phyloP scores from a whole-genome alignment of 495 filamentous ascomycete genomes.

The Podospora conica region DNA sequence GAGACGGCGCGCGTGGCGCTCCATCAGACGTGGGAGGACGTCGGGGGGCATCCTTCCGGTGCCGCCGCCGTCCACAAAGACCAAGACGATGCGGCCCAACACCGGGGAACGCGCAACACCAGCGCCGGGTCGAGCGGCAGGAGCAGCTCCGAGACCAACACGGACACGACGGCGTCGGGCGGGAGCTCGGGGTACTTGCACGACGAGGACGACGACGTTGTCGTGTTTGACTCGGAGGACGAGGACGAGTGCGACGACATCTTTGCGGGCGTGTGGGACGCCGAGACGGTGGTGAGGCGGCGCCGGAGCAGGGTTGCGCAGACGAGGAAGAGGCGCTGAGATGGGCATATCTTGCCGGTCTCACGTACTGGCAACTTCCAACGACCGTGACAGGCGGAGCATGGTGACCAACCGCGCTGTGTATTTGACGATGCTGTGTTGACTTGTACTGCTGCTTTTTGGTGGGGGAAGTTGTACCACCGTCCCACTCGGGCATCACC shows the following conservation, averaged over 20 bases:
- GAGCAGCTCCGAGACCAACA: constrained; percentile 7
- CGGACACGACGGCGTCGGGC: neutral
- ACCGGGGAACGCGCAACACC: neutral
- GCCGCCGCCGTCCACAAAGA: neutral
- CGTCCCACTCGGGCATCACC: neutral
- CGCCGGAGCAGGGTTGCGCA: constrained; percentile 48
- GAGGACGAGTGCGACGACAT: constrained; percentile 94
- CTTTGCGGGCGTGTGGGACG: constrained; percentile 81
- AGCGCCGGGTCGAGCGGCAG: neutral
- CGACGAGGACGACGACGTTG: constrained; percentile 22
- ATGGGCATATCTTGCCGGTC: neutral
- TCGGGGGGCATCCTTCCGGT: neutral
- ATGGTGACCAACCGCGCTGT: neutral
- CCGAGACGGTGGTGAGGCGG: constrained; percentile 57
- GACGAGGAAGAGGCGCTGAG: constrained; percentile 7
- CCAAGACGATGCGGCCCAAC: too few species aligned
- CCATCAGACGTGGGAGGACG: constrained; percentile 63
- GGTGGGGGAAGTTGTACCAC: neutral
- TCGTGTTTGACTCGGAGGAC: constrained; percentile 85
- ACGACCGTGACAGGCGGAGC: neutral
- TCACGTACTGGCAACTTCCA: neutral
- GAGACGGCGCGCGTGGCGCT: constrained; percentile 70
- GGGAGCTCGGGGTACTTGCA: constrained; percentile 4
- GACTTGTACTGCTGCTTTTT: neutral
- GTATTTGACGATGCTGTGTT: neutral